Evolutionary conservation across 139 green algal species (phyloP).

Genomic region (Chloropicon primus): DNA sequence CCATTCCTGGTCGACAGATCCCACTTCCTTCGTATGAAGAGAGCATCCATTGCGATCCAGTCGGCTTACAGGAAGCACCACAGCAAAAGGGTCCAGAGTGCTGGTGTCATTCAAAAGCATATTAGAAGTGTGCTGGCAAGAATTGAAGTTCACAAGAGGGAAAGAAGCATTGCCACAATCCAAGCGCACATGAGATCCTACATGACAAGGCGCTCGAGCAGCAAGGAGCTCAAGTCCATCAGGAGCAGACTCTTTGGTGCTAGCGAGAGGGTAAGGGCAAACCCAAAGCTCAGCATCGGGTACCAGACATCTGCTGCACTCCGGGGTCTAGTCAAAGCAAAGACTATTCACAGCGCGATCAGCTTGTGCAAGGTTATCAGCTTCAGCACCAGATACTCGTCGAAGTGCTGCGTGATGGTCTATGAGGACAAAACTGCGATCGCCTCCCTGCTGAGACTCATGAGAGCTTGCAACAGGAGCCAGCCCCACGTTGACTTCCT

Average conservation of each 20-base stretch:
- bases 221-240: background rate
- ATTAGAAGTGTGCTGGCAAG: background rate
- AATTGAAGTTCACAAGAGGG: background rate
- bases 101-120: background rate
- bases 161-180: background rate
- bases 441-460: slow-evolving; percentile 30
- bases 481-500: slow-evolving; percentile 43
- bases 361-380: slow-evolving; percentile 16
- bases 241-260: background rate
- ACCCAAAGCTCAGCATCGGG: background rate
- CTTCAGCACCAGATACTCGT: slow-evolving; percentile 30
- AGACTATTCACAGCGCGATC: background rate
- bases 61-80: background rate
- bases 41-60: background rate
- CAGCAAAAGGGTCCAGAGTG: background rate
- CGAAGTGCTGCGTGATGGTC: slow-evolving; percentile 41
- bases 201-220: background rate
- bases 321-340: background rate
- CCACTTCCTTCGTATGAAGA: background rate
- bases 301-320: background rate
- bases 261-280: background rate
- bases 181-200: background rate
- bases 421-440: slow-evolving; percentile 21
- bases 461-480: slow-evolving; percentile 44
- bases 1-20: background rate